These are phyloP conservation scores for Lepidium didymum DNA, from an alignment of 345 rosid genomes.

Conservation along the genomic window DNA sequence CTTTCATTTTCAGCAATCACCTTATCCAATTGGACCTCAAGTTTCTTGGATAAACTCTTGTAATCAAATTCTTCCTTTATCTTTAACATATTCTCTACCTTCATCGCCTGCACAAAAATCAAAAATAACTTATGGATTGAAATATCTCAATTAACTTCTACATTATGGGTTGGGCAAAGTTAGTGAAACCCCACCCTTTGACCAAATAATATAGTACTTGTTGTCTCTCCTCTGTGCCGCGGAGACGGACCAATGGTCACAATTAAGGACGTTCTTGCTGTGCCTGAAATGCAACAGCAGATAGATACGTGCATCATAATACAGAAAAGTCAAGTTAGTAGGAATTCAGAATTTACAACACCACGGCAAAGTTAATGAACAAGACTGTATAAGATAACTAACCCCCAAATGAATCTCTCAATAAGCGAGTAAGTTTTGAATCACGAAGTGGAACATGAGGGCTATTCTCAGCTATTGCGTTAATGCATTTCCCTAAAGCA, in stretches of 20 bases:
- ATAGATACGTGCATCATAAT: neutral
- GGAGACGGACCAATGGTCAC: constrained; percentile 88
- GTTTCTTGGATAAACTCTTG: constrained; percentile 89
- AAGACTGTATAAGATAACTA: constrained; percentile 23
- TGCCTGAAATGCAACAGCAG: constrained; percentile 40
- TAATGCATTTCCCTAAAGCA: constrained; percentile 88
- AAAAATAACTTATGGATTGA: neutral
- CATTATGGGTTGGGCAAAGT: neutral
- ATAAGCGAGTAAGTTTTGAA: constrained; percentile 82
- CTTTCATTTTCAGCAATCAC: constrained; percentile 91
- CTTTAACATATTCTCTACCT: constrained; percentile 98
- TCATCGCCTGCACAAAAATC: constrained; percentile 73
- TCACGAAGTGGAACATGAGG: constrained; percentile 84
- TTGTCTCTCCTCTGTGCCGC: constrained; percentile 84
- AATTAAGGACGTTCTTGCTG: constrained; percentile 79
- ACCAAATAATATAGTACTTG: constrained; percentile 84
- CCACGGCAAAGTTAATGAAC: neutral
- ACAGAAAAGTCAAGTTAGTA: neutral
- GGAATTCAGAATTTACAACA: constrained; percentile 1
- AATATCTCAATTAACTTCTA: neutral
- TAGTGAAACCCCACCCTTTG: constrained; percentile 57
- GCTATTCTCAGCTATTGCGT: constrained; percentile 84
- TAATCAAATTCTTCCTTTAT: constrained; percentile 98
- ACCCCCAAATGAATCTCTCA: constrained; percentile 91
- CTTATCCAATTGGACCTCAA: constrained; percentile 87